Percentiles rank a stretch among this genome's conserved stretches.
Conservation (phyloP, 2,329 filamentous ascomycete species). For the Fusarium tjaetaba region DNA sequence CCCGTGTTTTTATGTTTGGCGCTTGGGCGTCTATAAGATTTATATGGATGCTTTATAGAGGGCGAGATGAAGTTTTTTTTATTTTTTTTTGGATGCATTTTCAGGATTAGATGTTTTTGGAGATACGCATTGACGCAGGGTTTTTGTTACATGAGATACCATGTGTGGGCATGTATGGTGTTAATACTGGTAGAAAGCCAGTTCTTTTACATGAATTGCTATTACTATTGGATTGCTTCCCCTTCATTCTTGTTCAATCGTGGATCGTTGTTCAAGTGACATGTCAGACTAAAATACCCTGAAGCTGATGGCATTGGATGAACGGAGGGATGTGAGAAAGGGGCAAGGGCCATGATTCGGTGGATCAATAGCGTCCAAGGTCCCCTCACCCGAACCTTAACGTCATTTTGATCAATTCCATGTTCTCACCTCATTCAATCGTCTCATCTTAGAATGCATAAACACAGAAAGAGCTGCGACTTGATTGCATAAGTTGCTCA, state of each 20-base stretch:
- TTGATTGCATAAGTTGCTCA: neutral
- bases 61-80: neutral
- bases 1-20: constrained; percentile 37
- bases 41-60: constrained; percentile 22
- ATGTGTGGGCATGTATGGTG: neutral
- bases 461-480: neutral
- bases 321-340: neutral
- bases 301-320: neutral
- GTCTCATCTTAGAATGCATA: neutral
- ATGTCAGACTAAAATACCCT: neutral
- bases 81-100: neutral
- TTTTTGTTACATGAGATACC: constrained; percentile 12
- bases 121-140: neutral
- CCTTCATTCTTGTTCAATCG: neutral
- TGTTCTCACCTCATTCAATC: neutral
- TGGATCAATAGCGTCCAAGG: neutral
- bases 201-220: neutral
- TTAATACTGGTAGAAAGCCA: neutral
- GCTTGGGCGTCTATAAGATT: constrained; percentile 30
- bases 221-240: neutral
- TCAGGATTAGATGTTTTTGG: constrained; percentile 22
- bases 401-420: constrained; percentile 4
- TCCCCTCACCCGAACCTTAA: neutral
- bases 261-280: neutral
- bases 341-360: neutral